Evolutionary conservation across 2,329 filamentous ascomycete genomes (phyloP).

Genomic region (Endoconidiophora laricicola): DNA sequence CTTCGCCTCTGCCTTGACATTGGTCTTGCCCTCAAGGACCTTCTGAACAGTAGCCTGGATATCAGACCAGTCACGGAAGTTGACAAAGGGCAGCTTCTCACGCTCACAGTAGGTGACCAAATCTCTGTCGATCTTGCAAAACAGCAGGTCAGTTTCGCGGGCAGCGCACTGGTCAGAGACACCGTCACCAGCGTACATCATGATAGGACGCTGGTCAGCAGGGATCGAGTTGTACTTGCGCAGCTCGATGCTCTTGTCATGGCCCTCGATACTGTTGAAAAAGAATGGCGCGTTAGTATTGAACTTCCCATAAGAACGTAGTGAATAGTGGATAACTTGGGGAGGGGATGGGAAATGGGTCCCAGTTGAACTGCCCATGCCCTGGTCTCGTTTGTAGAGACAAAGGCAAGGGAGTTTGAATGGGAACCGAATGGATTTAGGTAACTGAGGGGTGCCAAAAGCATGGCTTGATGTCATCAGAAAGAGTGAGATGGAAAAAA

Average conservation of each 20-base stretch:
- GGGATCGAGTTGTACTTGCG: conserved; percentile 68
- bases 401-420: too few species aligned
- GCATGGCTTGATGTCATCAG: too few species aligned
- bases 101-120: conserved; percentile 74
- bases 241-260: conserved; percentile 90
- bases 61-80: conserved; percentile 68
- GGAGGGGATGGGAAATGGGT: background rate
- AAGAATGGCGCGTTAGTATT: conserved; percentile 12
- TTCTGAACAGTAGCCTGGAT: conserved; percentile 63
- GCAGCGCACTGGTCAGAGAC: conserved; percentile 87
- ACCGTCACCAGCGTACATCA: conserved; percentile 92
- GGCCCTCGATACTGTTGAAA: conserved; percentile 56
- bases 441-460: too few species aligned
- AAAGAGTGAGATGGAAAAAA: background rate
- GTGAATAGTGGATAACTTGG: background rate
- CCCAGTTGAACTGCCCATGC: too few species aligned
- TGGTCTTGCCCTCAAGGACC: conserved; percentile 56
- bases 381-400: too few species aligned
- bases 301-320: background rate
- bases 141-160: conserved; percentile 79
- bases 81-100: conserved; percentile 71
- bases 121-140: conserved; percentile 74
- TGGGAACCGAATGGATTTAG: too few species aligned
- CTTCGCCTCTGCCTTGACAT: conserved; percentile 51
- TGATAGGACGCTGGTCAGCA: conserved; percentile 47